Percentiles rank a stretch among this genome's conserved stretches.
Conservation (phyloP, 108 stramenopile genomes). For the Fragilaria crotonensis region DNA sequence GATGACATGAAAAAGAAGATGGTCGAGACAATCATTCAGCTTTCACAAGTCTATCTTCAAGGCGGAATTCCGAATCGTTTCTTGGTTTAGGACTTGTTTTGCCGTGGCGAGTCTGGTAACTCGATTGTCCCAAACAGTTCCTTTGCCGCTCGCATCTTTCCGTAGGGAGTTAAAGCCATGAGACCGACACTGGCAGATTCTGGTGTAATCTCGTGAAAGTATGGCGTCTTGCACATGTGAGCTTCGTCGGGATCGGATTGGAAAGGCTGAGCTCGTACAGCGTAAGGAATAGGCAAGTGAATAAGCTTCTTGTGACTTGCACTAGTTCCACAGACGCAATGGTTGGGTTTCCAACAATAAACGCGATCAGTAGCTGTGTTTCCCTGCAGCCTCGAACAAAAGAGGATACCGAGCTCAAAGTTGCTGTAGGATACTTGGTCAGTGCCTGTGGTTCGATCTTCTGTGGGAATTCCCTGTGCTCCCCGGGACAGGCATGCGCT, state of each 20-base stretch:
- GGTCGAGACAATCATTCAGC: background rate
- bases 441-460: slow-evolving; percentile 6
- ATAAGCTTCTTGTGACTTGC: slow-evolving; percentile 20
- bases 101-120: no score
- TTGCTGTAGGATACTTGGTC: slow-evolving; percentile 53
- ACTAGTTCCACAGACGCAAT: slow-evolving; percentile 16
- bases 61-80: no score
- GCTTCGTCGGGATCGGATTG: slow-evolving; percentile 47
- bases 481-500: slow-evolving; percentile 77
- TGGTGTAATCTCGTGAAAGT: slow-evolving; percentile 54
- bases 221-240: slow-evolving; percentile 56
- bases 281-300: slow-evolving; percentile 70
- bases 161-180: slow-evolving; percentile 39
- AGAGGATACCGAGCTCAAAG: slow-evolving; percentile 80
- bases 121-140: no score
- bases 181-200: slow-evolving; percentile 33
- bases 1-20: background rate
- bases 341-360: slow-evolving; percentile 50
- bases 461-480: slow-evolving; percentile 57
- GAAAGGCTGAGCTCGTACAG: slow-evolving; percentile 40
- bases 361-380: slow-evolving; percentile 35
- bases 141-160: slow-evolving; percentile 1
- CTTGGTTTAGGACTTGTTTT: no score
- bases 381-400: slow-evolving; percentile 44
- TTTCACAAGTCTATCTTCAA: background rate